Evolutionary conservation across 176 grass and related monocot genomes (phyloP).

Genomic region (Phragmites australis): DNA sequence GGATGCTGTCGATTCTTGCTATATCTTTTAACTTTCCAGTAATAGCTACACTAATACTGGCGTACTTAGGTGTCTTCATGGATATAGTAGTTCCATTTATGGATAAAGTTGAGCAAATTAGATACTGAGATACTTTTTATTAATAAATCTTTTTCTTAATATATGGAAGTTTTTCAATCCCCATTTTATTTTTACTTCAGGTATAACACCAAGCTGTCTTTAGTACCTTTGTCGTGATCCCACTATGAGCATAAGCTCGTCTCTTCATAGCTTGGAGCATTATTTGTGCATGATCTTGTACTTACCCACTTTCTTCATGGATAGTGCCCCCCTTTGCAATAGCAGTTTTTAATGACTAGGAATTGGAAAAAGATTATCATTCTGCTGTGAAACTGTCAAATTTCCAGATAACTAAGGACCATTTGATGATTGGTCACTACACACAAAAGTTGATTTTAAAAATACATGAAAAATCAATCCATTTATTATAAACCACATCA

Average conservation of each 20-base stretch:
- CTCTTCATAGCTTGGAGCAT: conserved; percentile 3
- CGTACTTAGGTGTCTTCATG: not conserved
- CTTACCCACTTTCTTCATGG: not conserved
- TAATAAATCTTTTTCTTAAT: not conserved
- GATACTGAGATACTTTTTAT: not conserved
- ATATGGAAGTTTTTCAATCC: not conserved
- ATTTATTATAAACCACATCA: not conserved
- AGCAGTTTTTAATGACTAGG: not conserved
- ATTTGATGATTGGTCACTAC: conserved; percentile 5
- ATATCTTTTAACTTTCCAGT: conserved; percentile 28
- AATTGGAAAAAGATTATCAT: conserved; percentile 3
- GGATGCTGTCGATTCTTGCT: not conserved
- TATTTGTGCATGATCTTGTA: conserved; percentile 22
- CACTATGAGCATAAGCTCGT: too few species aligned
- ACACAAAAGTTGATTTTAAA: not conserved
- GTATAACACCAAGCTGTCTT: conserved; percentile 19
- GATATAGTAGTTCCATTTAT: not conserved
- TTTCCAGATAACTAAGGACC: not conserved
- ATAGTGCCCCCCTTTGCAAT: not conserved
- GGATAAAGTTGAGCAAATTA: too few species aligned
- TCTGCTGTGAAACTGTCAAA: not conserved
- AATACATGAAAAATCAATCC: not conserved
- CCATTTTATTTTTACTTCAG: conserved; percentile 11
- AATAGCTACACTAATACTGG: not conserved
- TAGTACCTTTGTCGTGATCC: not conserved